Evolutionary conservation across 305 asterid genomes (phyloP).

Genomic region (Caryopteris hybrid): DNA sequence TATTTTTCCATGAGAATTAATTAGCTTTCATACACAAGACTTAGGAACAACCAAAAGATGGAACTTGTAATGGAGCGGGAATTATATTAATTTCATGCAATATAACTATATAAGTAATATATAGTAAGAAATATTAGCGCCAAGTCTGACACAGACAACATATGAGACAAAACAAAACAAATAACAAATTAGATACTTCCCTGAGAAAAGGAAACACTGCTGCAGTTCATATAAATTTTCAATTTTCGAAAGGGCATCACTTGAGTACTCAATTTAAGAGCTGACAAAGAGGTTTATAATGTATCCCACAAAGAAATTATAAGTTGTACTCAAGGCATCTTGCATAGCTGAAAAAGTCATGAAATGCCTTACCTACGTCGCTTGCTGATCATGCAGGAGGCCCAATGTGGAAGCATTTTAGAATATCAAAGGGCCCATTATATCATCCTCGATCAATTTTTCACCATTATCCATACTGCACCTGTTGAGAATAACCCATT

Average conservation of each 20-base stretch:
- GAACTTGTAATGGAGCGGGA: background rate
- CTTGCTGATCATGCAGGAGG: slow-evolving; percentile 27
- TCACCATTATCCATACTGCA: slow-evolving; percentile 40
- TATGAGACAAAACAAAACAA: background rate
- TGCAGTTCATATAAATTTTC: background rate
- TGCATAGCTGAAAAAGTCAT: background rate
- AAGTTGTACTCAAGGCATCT: background rate
- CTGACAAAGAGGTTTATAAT: too few relatives aligned
- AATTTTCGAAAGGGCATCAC: background rate
- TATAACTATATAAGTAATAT: too few relatives aligned
- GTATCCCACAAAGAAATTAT: background rate
- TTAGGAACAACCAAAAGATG: too few relatives aligned
- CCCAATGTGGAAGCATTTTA: slow-evolving; percentile 26
- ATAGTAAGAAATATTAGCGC: background rate
- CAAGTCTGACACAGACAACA: background rate
- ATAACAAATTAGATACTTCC: background rate
- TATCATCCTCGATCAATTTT: slow-evolving; percentile 18
- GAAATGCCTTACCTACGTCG: slow-evolving; percentile 38
- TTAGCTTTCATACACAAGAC: background rate
- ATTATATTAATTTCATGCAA: background rate
- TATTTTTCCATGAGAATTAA: background rate
- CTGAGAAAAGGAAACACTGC: background rate
- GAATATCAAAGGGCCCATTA: slow-evolving; percentile 13
- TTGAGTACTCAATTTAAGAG: too few relatives aligned
- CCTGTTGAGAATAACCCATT: slow-evolving; percentile 52